Conservation (phyloP, 192 early-diverging fungal genomes). For the Coemansia sp. region DNA sequence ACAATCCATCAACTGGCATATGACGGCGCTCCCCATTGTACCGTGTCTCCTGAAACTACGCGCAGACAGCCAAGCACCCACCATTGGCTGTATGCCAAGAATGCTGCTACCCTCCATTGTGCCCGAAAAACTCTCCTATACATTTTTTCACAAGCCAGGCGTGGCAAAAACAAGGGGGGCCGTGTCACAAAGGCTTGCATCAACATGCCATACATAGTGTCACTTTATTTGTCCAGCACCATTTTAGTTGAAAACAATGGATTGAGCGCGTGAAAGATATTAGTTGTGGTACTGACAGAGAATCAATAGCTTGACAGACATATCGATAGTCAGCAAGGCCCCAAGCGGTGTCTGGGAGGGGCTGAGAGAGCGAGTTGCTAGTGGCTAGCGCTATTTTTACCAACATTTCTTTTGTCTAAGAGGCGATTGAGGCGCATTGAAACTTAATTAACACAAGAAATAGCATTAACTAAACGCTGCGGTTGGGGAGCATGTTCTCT, state of each 20-base stretch:
- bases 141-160: not conserved
- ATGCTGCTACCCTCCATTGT: not conserved
- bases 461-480: not conserved
- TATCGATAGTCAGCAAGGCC: not conserved
- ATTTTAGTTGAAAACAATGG: no score
- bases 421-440: slow-evolving; percentile 20
- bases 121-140: not conserved
- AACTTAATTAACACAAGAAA: slow-evolving; percentile 15
- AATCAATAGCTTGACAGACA: not conserved
- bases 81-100: not conserved
- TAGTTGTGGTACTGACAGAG: not conserved
- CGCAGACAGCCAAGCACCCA: not conserved
- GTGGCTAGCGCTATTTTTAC: slow-evolving; percentile 10
- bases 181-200: not conserved
- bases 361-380: not conserved
- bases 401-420: not conserved
- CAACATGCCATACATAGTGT: not conserved
- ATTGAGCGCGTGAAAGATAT: no score
- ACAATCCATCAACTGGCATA: slow-evolving; percentile 5
- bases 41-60: not conserved
- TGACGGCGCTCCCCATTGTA: slow-evolving; percentile 13
- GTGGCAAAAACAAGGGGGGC: not conserved
- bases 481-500: not conserved
- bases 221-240: no score
- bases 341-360: not conserved